Conservation (phyloP, 1,139 yeast genomes). For the Candida sanyaensis region DNA sequence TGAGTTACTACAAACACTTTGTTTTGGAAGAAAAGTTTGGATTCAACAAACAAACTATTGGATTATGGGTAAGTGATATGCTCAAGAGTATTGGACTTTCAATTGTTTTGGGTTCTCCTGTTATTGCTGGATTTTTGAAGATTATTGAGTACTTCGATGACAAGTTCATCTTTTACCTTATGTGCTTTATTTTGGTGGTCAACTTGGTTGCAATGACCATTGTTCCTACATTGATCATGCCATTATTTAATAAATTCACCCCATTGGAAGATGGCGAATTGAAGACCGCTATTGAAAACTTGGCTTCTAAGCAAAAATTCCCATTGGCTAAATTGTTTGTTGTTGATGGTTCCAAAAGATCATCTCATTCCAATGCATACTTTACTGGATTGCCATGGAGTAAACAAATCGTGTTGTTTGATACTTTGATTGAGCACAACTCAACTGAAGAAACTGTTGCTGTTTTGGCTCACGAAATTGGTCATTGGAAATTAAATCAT, state of each 20-base stretch:
- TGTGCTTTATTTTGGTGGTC: conserved; percentile 68
- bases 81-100: conserved; percentile 60
- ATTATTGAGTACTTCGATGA: conserved; percentile 81
- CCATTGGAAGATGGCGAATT: conserved; percentile 91
- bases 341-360: conserved; percentile 93
- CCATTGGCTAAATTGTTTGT: conserved; percentile 85
- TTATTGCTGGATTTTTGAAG: conserved; percentile 73
- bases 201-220: conserved; percentile 75
- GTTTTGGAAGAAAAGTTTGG: conserved; percentile 92
- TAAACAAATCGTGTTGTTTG: conserved; percentile 90
- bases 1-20: conserved; percentile 74
- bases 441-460: conserved; percentile 84
- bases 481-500: conserved; percentile 94
- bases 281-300: conserved; percentile 74
- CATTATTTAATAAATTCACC: conserved; percentile 85
- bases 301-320: conserved; percentile 76
- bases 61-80: conserved; percentile 71
- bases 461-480: conserved; percentile 94
- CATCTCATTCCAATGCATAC: conserved; percentile 95
- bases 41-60: conserved; percentile 79
- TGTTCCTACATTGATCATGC: conserved; percentile 83
- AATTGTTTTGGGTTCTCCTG: conserved; percentile 66
- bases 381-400: conserved; percentile 96
- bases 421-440: conserved; percentile 82
- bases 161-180: conserved; percentile 74